Evolutionary conservation across 495 filamentous ascomycete genomes (phyloP).

Genomic region (Lasiosphaeria miniovina): DNA sequence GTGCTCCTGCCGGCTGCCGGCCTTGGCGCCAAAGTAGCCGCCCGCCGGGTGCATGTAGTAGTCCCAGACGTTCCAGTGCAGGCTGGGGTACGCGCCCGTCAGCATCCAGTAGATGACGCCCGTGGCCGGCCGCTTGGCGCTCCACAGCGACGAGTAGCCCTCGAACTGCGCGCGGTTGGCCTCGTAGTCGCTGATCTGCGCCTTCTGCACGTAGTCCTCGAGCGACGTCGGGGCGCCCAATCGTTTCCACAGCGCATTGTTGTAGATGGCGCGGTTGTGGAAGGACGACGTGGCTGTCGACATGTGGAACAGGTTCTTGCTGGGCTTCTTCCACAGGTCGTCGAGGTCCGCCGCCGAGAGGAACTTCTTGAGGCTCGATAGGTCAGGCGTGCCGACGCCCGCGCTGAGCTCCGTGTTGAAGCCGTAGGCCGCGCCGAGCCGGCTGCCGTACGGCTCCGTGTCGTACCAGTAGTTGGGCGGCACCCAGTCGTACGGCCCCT

Average conservation of each 20-base stretch:
- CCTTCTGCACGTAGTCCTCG: conserved; percentile 33
- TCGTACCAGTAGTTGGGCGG: conserved; percentile 64
- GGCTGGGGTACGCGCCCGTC: conserved; percentile 61
- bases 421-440: conserved; percentile 56
- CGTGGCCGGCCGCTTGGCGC: conserved; percentile 51
- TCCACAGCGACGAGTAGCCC: conserved; percentile 51
- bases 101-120: conserved; percentile 69
- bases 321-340: conserved; percentile 53
- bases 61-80: conserved; percentile 67
- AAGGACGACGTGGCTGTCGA: conserved; percentile 52
- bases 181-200: conserved; percentile 62
- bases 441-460: conserved; percentile 32
- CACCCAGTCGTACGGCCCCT: conserved; percentile 66
- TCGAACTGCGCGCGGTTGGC: conserved; percentile 61
- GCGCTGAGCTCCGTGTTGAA: conserved; percentile 61
- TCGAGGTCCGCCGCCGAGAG: conserved; percentile 49
- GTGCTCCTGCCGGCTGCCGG: conserved; percentile 51
- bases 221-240: conserved; percentile 52
- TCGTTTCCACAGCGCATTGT: conserved; percentile 50
- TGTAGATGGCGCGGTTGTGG: conserved; percentile 54
- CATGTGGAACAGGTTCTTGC: conserved; percentile 59
- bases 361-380: conserved; percentile 53
- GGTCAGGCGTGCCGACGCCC: conserved; percentile 60
- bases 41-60: conserved; percentile 59
- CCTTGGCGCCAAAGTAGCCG: conserved; percentile 59